phyloP scores from a whole-genome alignment of 192 early-diverging fungal genomes.

The Podila minutissima region DNA sequence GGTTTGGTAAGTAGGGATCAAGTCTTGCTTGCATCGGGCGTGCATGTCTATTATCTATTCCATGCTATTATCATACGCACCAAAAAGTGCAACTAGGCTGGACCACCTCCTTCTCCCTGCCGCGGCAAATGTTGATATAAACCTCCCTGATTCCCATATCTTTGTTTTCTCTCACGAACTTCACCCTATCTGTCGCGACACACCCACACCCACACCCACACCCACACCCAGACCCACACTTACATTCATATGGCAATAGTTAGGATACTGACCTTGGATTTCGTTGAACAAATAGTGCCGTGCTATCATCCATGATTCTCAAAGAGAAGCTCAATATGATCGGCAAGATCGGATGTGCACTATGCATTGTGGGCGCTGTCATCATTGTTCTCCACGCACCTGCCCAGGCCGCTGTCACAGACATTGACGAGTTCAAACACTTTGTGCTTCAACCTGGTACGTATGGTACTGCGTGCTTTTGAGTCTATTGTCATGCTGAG shows the following conservation, averaged over 20 bases:
- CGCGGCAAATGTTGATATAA: no score
- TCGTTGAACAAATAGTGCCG: constrained; percentile 50
- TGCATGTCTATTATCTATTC: no score
- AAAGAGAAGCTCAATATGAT: constrained; percentile 71
- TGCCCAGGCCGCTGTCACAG: constrained; percentile 71
- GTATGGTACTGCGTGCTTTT: not conserved
- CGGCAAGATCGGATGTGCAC: constrained; percentile 72
- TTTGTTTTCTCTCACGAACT: no score
- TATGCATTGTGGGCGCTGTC: constrained; percentile 71
- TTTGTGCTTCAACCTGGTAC: constrained; percentile 68
- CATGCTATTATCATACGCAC: no score
- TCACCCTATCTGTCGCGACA: no score
- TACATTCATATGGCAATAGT: not conserved
- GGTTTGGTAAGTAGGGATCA: constrained; percentile 62
- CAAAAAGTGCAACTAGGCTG: no score
- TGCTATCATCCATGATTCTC: constrained; percentile 69
- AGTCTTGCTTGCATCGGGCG: no score
- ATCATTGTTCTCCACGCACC: constrained; percentile 64
- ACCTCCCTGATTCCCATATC: no score
- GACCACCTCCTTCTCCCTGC: no score
- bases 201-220: not conserved
- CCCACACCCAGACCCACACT: not conserved
- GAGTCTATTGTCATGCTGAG: no score
- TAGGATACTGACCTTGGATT: not conserved
- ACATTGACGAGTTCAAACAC: constrained; percentile 81